Conservation (phyloP, 2,329 filamentous ascomycete species). For the Mycosphaerella sp. region DNA sequence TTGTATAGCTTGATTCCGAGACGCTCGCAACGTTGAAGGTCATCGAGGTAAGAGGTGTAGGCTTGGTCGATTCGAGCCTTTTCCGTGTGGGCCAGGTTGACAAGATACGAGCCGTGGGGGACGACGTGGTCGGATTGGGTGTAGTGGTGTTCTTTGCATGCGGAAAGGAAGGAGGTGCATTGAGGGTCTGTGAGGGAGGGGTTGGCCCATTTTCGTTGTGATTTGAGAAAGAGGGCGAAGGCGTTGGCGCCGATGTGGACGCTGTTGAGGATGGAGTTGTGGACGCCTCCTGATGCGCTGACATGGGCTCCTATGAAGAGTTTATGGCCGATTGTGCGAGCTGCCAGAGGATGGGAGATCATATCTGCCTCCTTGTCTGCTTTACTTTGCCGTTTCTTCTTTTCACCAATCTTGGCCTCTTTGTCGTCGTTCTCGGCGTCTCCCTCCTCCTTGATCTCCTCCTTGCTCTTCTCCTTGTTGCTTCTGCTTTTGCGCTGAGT, state of each 20-base stretch:
- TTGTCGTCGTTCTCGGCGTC: slow-evolving; percentile 11
- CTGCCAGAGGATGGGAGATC: slow-evolving; percentile 58
- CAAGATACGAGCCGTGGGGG: slow-evolving; percentile 91
- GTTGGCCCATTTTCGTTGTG: slow-evolving; percentile 89
- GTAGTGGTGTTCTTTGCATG: slow-evolving; percentile 65
- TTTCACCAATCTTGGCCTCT: slow-evolving; percentile 10
- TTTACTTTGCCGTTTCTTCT: slow-evolving; percentile 44
- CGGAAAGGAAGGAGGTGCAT: slow-evolving; percentile 60
- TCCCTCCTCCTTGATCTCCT: slow-evolving; percentile 10
- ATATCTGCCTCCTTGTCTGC: slow-evolving; percentile 53
- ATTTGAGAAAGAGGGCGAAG: slow-evolving; percentile 93
- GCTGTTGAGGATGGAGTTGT: slow-evolving; percentile 64
- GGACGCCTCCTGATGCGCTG: slow-evolving; percentile 81
- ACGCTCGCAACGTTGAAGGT: slow-evolving; percentile 74
- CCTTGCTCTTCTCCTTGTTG: slow-evolving; percentile 18
- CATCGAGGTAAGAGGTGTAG: slow-evolving; percentile 79
- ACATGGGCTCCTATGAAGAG: slow-evolving; percentile 93
- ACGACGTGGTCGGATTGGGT: slow-evolving; percentile 67
- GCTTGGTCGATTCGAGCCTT: slow-evolving; percentile 74
- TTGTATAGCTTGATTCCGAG: slow-evolving; percentile 93
- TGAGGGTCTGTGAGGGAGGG: slow-evolving; percentile 66
- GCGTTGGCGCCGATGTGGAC: slow-evolving; percentile 63
- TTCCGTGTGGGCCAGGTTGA: slow-evolving; percentile 88
- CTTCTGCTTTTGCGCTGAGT: slow-evolving; percentile 1
- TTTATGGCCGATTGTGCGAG: slow-evolving; percentile 63